A percentile compares a stretch with the other conserved stretches of the same genome.
These are phyloP conservation scores for Mycena vulgaris DNA, from an alignment of 768 basidiomycete species.

Conservation along the genomic window DNA sequence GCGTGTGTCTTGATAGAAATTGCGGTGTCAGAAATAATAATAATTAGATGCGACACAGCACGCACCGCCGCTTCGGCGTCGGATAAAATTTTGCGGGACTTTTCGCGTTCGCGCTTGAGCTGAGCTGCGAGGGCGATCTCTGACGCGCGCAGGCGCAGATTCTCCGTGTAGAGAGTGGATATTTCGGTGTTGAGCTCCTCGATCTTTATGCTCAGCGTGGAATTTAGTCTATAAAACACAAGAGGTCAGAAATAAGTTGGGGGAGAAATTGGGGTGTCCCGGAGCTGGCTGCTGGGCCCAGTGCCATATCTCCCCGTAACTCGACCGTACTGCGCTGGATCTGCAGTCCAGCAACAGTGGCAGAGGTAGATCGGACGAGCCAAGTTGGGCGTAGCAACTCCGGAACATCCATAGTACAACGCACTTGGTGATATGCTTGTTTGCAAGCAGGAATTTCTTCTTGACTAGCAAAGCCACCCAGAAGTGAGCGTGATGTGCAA, in stretches of 20 bases:
- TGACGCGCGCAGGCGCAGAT: slow-evolving; percentile 84
- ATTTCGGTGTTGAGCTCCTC: slow-evolving; percentile 90
- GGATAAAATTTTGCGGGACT: slow-evolving; percentile 77
- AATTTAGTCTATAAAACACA: slow-evolving; percentile 75
- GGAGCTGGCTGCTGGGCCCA: neutral
- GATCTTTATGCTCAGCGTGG: slow-evolving; percentile 86
- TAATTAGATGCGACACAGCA: slow-evolving; percentile 31
- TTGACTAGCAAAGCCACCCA: slow-evolving; percentile 74
- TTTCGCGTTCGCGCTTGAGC: slow-evolving; percentile 86
- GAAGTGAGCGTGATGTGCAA: slow-evolving; percentile 44
- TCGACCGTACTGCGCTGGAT: neutral
- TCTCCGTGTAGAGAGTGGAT: slow-evolving; percentile 86
- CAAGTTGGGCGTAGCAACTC: slow-evolving; percentile 11
- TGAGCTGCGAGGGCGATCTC: slow-evolving; percentile 84
- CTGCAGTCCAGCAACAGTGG: slow-evolving; percentile 5
- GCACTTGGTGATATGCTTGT: slow-evolving; percentile 93
- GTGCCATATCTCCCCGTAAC: too few species aligned
- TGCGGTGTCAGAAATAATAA: slow-evolving; percentile 26
- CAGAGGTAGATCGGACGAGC: slow-evolving; percentile 2
- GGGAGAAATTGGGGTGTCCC: neutral
- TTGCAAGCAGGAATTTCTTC: slow-evolving; percentile 92
- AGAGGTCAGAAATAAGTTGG: neutral
- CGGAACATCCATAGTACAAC: slow-evolving; percentile 37
- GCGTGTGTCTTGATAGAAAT: slow-evolving; percentile 60
- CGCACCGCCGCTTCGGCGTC: slow-evolving; percentile 84